Conservation (phyloP, 164 flowering plant species). For the Umbellularia californica region DNA sequence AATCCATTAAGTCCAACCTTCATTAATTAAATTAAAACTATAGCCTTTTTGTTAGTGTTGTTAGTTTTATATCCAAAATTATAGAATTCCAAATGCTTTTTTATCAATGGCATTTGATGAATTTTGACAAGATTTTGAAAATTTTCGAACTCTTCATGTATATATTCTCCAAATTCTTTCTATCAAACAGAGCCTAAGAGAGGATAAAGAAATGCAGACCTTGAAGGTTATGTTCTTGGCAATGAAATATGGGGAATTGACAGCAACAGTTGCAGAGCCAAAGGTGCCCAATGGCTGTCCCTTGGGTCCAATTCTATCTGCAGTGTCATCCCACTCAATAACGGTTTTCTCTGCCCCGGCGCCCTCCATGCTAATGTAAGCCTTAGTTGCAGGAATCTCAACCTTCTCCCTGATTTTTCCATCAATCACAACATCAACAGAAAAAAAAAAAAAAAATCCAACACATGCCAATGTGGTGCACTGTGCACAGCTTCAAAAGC, state of each 20-base stretch:
- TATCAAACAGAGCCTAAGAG: no score
- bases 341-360: conserved; percentile 42
- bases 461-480: not conserved
- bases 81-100: no score
- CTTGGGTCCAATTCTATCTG: conserved; percentile 31
- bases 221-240: conserved; percentile 60
- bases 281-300: conserved; percentile 50
- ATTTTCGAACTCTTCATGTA: no score
- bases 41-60: no score
- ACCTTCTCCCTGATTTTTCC: conserved; percentile 49
- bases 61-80: no score
- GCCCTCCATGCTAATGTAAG: conserved; percentile 45
- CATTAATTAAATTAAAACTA: no score
- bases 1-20: no score
- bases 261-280: conserved; percentile 50
- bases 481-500: no score
- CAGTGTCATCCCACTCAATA: conserved; percentile 55
- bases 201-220: conserved; percentile 21
- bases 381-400: conserved; percentile 41
- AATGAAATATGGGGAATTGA: conserved; percentile 46
- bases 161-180: no score
- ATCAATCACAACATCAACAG: conserved; percentile 1
- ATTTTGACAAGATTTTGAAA: no score
- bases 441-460: not conserved
- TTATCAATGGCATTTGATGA: no score